A percentile compares a stretch with the other conserved stretches of the same genome.
Conservation (phyloP, 73 alveolate genomes). For the Durusdinium trenchii region DNA sequence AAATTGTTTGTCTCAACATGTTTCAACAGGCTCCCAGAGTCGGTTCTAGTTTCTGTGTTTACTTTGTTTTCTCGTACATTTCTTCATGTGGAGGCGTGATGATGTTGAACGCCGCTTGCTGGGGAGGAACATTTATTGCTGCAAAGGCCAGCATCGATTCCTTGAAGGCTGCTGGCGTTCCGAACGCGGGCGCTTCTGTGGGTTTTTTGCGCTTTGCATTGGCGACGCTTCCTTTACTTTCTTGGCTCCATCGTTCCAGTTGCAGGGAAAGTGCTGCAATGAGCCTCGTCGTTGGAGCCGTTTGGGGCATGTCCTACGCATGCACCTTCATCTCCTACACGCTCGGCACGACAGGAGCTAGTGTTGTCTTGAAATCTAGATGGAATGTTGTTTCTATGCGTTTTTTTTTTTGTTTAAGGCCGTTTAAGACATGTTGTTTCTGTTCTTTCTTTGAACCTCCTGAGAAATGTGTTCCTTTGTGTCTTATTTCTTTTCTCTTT, state of each 20-base stretch:
- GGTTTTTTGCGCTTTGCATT: slow-evolving; percentile 31
- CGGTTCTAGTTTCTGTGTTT: too few species aligned
- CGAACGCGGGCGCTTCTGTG: neutral
- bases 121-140: slow-evolving; percentile 40
- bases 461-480: too few species aligned
- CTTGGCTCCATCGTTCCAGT: slow-evolving; percentile 42
- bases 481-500: too few species aligned
- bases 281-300: slow-evolving; percentile 33
- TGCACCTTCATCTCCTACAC: slow-evolving; percentile 24
- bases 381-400: neutral
- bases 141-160: slow-evolving; percentile 60
- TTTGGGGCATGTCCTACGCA: slow-evolving; percentile 54
- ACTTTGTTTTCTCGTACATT: too few species aligned
- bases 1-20: too few species aligned
- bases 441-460: too few species aligned
- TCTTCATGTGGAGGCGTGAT: slow-evolving; percentile 24
- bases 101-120: slow-evolving; percentile 42
- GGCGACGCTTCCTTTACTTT: slow-evolving; percentile 46
- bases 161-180: slow-evolving; percentile 19
- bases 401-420: too few species aligned
- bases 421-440: too few species aligned
- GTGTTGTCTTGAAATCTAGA: slow-evolving; percentile 57
- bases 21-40: too few species aligned
- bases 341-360: slow-evolving; percentile 38
- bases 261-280: slow-evolving; percentile 15